A percentile compares a stretch with the other conserved stretches of the same genome.
Evolutionary conservation across 306 rosid species (phyloP).

Genomic region (Quercus glauca): DNA sequence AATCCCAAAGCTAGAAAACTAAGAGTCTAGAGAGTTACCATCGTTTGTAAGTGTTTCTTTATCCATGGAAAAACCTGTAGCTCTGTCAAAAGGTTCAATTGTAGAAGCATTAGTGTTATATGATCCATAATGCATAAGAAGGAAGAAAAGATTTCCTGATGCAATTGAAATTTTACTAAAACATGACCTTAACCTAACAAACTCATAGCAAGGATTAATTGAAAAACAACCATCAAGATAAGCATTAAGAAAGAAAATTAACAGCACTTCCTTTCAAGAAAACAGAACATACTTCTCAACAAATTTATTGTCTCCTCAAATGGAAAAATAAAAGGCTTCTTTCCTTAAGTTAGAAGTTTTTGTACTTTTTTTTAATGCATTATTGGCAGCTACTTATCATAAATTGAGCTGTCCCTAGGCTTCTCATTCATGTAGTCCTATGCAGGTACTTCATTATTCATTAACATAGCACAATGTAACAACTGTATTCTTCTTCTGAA

Average conservation of each 20-base stretch:
- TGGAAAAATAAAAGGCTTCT: neutral
- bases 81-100: slow-evolving; percentile 31
- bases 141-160: neutral
- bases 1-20: neutral
- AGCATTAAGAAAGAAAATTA: neutral
- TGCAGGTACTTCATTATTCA: neutral
- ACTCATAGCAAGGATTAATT: neutral
- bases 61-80: slow-evolving; percentile 8
- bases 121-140: neutral
- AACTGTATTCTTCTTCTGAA: neutral
- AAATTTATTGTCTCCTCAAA: neutral
- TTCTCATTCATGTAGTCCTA: neutral
- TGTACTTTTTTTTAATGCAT: neutral
- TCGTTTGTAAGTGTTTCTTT: slow-evolving; percentile 19
- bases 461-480: neutral
- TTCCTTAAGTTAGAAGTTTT: neutral
- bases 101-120: slow-evolving; percentile 13
- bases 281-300: neutral
- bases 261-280: neutral
- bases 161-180: neutral
- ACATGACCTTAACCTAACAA: neutral
- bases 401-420: neutral
- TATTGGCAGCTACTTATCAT: neutral
- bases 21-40: slow-evolving; percentile 30
- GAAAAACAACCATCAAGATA: neutral